Conservation (phyloP, 129 eudicot genomes). For the Flaveria ramosissima region DNA sequence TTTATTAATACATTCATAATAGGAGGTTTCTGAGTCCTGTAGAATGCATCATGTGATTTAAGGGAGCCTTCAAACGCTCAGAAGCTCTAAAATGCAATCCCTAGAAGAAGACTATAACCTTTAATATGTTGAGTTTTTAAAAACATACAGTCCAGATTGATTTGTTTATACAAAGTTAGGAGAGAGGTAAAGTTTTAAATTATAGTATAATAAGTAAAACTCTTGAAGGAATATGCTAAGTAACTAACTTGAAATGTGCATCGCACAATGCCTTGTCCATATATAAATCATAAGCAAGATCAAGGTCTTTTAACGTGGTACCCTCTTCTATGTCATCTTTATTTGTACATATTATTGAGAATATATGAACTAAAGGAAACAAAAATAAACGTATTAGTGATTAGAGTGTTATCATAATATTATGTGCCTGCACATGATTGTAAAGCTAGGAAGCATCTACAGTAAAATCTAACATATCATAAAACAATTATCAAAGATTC, state of each 20-base stretch:
- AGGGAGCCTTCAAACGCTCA: slow-evolving; percentile 69
- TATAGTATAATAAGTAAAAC: background rate
- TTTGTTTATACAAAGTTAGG: slow-evolving; percentile 55
- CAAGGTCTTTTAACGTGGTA: slow-evolving; percentile 88
- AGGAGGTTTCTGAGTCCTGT: slow-evolving; percentile 24
- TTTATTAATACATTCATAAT: no score
- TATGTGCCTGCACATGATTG: slow-evolving; percentile 67
- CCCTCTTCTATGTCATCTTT: slow-evolving; percentile 59
- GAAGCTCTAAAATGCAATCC: slow-evolving; percentile 98
- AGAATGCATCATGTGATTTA: slow-evolving; percentile 56
- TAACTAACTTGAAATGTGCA: slow-evolving; percentile 66
- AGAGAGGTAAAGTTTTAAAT: background rate
- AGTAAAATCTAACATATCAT: slow-evolving; percentile 60
- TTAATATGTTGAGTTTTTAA: slow-evolving; percentile 74
- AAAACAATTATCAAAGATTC: background rate
- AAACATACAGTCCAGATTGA: slow-evolving; percentile 66
- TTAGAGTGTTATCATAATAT: slow-evolving; percentile 58
- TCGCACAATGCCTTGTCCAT: slow-evolving; percentile 86
- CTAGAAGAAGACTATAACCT: slow-evolving; percentile 89
- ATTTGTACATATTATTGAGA: slow-evolving; percentile 39
- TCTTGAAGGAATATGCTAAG: background rate
- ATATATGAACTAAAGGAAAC: background rate
- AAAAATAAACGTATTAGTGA: slow-evolving; percentile 50
- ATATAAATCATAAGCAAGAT: slow-evolving; percentile 74
- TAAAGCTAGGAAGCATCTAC: slow-evolving; percentile 91